These are phyloP conservation scores for Gaertneriomyces semiglobifer DNA, from an alignment of 192 early-diverging fungal genomes.

Conservation along the genomic window DNA sequence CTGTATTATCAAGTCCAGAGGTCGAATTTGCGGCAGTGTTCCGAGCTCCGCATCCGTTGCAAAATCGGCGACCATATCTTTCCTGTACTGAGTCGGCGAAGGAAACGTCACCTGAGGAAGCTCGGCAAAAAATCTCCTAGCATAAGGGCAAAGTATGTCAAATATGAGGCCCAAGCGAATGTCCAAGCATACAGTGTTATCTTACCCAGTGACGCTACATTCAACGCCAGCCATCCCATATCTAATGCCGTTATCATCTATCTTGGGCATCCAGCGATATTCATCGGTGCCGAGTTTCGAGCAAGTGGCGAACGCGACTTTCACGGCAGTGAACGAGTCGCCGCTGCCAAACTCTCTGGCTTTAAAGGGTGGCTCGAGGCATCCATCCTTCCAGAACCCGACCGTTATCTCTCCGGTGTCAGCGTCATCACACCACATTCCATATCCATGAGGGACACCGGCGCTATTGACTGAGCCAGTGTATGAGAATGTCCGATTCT, in stretches of 20 bases:
- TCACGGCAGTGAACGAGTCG: neutral
- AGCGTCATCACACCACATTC: slow-evolving; percentile 13
- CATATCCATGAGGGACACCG: slow-evolving; percentile 3
- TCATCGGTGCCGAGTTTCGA: neutral
- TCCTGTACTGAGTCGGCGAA: neutral
- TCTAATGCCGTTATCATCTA: neutral
- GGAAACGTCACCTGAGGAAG: slow-evolving; percentile 1
- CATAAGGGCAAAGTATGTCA: neutral
- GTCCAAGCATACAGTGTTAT: too few species aligned
- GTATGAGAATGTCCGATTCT: slow-evolving; percentile 7
- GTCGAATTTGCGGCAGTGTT: neutral
- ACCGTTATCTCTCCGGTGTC: slow-evolving; percentile 2
- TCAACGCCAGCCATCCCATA: slow-evolving; percentile 6
- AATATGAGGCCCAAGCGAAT: neutral
- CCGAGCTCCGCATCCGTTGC: neutral
- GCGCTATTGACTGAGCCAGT: slow-evolving; percentile 2
- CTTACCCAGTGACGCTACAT: slow-evolving; percentile 10
- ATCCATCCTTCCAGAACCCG: slow-evolving; percentile 3
- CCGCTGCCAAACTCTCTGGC: slow-evolving; percentile 9
- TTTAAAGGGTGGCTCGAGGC: neutral
- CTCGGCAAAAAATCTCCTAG: slow-evolving; percentile 6
- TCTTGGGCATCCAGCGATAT: neutral
- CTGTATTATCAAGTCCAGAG: neutral
- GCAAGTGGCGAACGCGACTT: slow-evolving; percentile 6
- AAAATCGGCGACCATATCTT: slow-evolving; percentile 3